Evolutionary conservation across 371 early-diverging fungal species (phyloP).

Genomic region (Mucor sp.): DNA sequence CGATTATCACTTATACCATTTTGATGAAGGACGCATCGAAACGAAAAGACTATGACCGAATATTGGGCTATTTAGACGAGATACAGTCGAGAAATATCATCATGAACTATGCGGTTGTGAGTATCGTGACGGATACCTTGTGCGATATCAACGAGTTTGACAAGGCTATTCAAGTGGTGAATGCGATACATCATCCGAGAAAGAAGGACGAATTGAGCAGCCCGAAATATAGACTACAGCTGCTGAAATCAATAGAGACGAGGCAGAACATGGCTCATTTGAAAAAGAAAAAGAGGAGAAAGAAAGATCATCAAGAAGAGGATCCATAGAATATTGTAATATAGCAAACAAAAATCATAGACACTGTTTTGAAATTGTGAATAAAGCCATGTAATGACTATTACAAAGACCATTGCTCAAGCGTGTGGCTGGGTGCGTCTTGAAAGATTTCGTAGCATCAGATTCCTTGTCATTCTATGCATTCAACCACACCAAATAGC

Average conservation of each 20-base stretch:
- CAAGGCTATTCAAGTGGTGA: conserved; percentile 10
- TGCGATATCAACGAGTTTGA: conserved; percentile 9
- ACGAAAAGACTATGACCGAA: conserved; percentile 2
- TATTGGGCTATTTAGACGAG: conserved; percentile 16
- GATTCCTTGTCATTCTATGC: too few relatives aligned
- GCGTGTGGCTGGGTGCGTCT: too few relatives aligned
- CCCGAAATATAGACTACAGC: neutral
- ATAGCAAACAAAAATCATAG: too few relatives aligned
- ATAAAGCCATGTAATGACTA: too few relatives aligned
- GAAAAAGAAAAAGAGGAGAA: neutral
- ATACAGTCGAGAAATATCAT: neutral
- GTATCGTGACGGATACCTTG: conserved; percentile 9
- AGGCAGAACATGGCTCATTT: neutral
- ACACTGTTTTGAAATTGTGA: too few relatives aligned
- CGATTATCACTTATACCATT: conserved; percentile 16
- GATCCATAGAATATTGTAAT: too few relatives aligned
- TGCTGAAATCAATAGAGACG: neutral
- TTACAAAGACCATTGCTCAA: too few relatives aligned
- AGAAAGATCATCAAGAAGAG: neutral
- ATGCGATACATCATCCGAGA: neutral
- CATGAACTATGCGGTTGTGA: conserved; percentile 15
- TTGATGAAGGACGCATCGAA: conserved; percentile 23
- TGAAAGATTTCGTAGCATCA: too few relatives aligned
- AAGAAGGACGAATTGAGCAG: conserved; percentile 2
- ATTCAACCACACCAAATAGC: too few relatives aligned